Evolutionary conservation across 345 rosid genomes (phyloP).

Genomic region (Trapa bicornis): DNA sequence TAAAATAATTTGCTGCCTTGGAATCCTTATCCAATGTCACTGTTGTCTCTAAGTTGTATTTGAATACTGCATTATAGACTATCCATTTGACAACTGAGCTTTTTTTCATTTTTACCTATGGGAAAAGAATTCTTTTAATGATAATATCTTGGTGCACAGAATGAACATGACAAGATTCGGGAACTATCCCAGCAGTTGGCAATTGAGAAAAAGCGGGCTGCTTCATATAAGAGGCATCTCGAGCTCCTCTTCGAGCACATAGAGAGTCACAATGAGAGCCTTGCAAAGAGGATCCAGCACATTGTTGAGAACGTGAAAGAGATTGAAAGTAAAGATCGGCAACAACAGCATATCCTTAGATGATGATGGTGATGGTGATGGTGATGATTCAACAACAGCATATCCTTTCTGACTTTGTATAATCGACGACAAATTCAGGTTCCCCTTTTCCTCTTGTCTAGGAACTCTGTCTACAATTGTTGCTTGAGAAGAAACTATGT

Average conservation of each 20-base stretch:
- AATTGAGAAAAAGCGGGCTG: conserved; percentile 75
- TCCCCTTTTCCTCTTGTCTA: background rate
- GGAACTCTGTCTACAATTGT: background rate
- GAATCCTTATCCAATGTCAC: too few species aligned
- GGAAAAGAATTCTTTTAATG: background rate
- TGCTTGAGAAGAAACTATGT: background rate
- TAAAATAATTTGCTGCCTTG: too few species aligned
- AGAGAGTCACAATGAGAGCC: conserved; percentile 67
- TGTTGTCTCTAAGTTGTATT: too few species aligned
- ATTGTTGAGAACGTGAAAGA: conserved; percentile 65
- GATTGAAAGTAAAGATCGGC: conserved; percentile 52
- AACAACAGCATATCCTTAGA: background rate
- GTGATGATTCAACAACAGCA: background rate
- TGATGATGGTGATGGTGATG: background rate
- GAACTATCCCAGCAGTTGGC: conserved; percentile 91
- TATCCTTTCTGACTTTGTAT: background rate
- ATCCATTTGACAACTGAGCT: too few species aligned
- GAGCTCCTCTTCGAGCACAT: conserved; percentile 85
- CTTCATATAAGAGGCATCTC: conserved; percentile 82
- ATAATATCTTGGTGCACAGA: conserved; percentile 25
- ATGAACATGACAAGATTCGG: conserved; percentile 84
- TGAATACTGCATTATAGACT: too few species aligned
- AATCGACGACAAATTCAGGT: background rate
- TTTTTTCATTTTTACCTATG: background rate
- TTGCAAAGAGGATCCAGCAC: conserved; percentile 69